Evolutionary conservation across 1,284 basidiomycete genomes (phyloP), one percentile per base, ranked within the genome.

Genomic region (Sutorius eximius): DNA sequence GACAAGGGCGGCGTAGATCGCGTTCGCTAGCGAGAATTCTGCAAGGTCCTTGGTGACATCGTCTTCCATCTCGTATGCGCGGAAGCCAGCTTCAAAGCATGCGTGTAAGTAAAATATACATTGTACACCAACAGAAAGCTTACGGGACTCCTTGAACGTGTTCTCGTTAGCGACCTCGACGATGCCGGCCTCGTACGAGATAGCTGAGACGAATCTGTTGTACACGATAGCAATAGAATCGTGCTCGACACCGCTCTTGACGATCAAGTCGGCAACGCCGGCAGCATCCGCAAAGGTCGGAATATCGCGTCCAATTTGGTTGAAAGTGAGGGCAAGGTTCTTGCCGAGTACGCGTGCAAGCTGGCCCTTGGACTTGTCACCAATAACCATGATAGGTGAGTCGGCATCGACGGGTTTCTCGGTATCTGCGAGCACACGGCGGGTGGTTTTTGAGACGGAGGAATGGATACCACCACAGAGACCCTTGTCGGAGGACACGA

Each of bases 401-500:
- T 86, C 82, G 27, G 81, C 67, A 59, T 86, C 82, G 47, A 85
- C 77, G 47, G 84, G 77, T 44, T 80, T 77, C 52, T 75, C 73
- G 48, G 74, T 71, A 62, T 81, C 80, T 36, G 74, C 72, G 48
- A 89, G 68, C 47, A 83, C 87, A 58, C 82, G 82, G 65, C 91
- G 91, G 57, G 93, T 91, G 50, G 85, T 82, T 79, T 98, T 98
- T 65, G 91, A 84, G 69, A 99, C 91, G 58, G 93, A 95, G 41
- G 96, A 98, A 82, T 99, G 96, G 71, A 99, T 98, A 86, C 97
- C 97, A 78, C 97, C 97, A 75, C 96, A 99, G 56, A 99, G 92
- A 78, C 97, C 96, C 81, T 97, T 96, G 86, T 99, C 96, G 56
- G 95, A 98, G 47, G 96, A 97, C 68, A 96, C 76, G 73, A 95